A percentile compares a stretch with the other conserved stretches of the same genome.
Conservation (phyloP, 106 monocot species). For the Hemerocallis citrina region DNA sequence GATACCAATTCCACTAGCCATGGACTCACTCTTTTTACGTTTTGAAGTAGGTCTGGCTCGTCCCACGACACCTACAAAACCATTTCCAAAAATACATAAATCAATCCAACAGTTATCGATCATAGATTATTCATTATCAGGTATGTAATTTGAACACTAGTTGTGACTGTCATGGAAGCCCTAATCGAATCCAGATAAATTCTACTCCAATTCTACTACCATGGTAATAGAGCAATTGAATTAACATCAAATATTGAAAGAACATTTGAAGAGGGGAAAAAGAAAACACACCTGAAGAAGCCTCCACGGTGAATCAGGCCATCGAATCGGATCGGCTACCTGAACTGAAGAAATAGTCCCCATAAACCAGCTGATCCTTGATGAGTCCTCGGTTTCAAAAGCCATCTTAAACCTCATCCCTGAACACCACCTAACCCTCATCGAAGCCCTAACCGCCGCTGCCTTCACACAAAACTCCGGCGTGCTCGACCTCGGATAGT, state of each 20-base stretch:
- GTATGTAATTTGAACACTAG: no score
- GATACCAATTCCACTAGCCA: no score
- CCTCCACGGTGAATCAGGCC: constrained; percentile 61
- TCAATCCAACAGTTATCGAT: no score
- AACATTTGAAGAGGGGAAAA: background rate
- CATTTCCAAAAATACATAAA: background rate
- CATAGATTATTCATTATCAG: no score
- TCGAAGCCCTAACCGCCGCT: constrained; percentile 29
- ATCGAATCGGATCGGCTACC: constrained; percentile 35
- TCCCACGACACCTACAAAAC: constrained; percentile 68
- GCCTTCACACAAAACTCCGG: constrained; percentile 63
- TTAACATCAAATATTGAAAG: background rate
- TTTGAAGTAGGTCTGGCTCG: no score
- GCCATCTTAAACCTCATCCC: constrained; percentile 75
- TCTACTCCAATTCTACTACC: no score
- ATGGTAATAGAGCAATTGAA: no score
- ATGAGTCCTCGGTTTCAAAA: constrained; percentile 60
- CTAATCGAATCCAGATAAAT: no score
- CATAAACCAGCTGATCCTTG: constrained; percentile 71
- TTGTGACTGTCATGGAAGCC: no score
- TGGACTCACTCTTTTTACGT: no score
- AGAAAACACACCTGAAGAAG: constrained; percentile 76
- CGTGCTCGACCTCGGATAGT: constrained; percentile 55
- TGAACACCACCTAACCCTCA: constrained; percentile 49
- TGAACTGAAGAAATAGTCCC: constrained; percentile 47